A percentile compares a stretch with the other conserved stretches of the same genome.
Evolutionary conservation across 345 rosid genomes (phyloP).

Genomic region (Acer campestre): DNA sequence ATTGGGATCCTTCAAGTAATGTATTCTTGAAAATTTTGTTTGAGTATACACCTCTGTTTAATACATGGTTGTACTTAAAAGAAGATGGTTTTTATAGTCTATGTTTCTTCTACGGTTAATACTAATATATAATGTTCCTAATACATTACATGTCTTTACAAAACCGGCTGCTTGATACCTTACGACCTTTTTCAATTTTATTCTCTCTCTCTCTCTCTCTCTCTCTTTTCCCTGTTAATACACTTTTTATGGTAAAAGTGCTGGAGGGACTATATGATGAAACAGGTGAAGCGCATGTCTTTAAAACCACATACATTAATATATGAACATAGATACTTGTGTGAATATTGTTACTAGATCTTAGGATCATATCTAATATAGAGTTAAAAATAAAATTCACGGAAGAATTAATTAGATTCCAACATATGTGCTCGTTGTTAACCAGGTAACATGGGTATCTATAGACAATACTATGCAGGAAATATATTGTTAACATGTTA

Average conservation of each 20-base stretch:
- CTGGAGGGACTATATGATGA: not conserved
- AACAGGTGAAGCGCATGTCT: not conserved
- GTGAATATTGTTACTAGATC: not conserved
- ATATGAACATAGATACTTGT: not conserved
- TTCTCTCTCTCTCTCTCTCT: not conserved
- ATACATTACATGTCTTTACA: not conserved
- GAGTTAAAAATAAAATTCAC: not conserved
- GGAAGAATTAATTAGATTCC: not conserved
- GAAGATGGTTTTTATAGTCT: not conserved
- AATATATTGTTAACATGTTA: slow-evolving; percentile 4
- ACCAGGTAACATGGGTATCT: not conserved
- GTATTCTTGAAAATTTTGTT: not conserved
- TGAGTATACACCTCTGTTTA: not conserved
- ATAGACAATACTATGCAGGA: not conserved
- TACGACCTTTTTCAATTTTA: not conserved
- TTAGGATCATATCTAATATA: not conserved
- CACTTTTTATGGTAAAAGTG: not conserved
- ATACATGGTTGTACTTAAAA: not conserved
- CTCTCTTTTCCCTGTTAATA: not conserved
- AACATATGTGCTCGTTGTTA: not conserved
- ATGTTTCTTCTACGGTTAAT: not conserved
- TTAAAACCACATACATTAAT: not conserved
- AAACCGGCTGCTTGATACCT: not conserved
- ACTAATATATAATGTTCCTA: not conserved
- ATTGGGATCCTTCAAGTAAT: not conserved